Percentiles rank a stretch among this genome's conserved stretches.
These are phyloP conservation scores for Melampsora abietis-canadensis DNA, from an alignment of 1,284 basidiomycete species.

Conservation along the genomic window DNA sequence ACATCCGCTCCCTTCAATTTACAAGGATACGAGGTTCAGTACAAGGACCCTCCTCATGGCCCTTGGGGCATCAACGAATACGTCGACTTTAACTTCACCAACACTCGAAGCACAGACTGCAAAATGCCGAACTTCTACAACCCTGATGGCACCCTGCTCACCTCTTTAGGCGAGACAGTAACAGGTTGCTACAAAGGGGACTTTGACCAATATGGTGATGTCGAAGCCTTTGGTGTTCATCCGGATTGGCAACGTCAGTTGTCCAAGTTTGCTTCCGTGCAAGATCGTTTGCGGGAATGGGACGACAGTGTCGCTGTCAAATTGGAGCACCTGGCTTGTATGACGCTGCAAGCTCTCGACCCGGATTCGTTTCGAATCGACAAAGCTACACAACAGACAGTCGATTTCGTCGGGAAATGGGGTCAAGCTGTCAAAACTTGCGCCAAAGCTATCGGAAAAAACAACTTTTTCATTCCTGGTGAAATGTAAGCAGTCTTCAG, in stretches of 20 bases:
- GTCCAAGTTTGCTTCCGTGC: constrained; percentile 87
- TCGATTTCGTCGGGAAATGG: constrained; percentile 74
- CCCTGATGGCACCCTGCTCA: constrained; percentile 66
- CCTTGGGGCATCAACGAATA: constrained; percentile 83
- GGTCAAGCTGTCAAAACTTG: constrained; percentile 68
- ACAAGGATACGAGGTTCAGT: constrained; percentile 68
- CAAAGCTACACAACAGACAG: constrained; percentile 83
- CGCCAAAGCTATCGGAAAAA: constrained; percentile 68
- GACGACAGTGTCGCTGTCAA: constrained; percentile 69
- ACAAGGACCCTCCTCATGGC: constrained; percentile 70
- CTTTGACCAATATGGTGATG: constrained; percentile 89
- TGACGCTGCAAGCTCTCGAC: constrained; percentile 78
- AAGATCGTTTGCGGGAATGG: constrained; percentile 89
- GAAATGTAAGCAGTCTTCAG: constrained; percentile 60
- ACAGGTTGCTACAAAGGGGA: constrained; percentile 73
- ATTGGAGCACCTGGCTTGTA: constrained; percentile 72
- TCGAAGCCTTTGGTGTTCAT: constrained; percentile 89
- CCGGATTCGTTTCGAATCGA: constrained; percentile 89
- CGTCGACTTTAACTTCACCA: constrained; percentile 70
- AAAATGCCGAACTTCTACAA: constrained; percentile 72
- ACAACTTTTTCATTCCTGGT: constrained; percentile 81
- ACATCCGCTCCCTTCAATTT: constrained; percentile 71
- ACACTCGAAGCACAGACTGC: constrained; percentile 70
- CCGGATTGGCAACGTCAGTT: constrained; percentile 74
- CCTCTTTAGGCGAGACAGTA: constrained; percentile 55